Evolutionary conservation across 2,329 filamentous ascomycete species (phyloP).

Genomic region (Diplodia sapinea): DNA sequence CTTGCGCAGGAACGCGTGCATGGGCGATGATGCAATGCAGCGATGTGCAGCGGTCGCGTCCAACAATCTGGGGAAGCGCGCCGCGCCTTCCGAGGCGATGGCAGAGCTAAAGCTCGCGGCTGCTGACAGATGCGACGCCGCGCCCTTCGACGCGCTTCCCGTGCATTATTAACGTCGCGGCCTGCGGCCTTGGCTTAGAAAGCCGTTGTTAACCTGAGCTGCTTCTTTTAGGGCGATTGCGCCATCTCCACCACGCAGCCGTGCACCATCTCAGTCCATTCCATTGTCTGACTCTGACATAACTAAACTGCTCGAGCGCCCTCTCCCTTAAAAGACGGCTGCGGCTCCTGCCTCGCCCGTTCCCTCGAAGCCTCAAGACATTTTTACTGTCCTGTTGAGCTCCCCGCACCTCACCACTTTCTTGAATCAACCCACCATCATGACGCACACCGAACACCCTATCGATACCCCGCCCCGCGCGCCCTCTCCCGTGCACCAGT

Average conservation of each 20-base stretch:
- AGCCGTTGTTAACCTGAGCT: constrained; percentile 10
- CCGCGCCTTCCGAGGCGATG: constrained; percentile 5
- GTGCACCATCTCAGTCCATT: constrained; percentile 20
- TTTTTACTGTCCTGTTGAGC: background rate
- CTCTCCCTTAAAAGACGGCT: background rate
- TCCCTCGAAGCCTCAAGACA: background rate
- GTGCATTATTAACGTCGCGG: constrained; percentile 4
- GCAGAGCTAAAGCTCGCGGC: background rate
- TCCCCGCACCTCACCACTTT: background rate
- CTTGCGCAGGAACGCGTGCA: constrained; percentile 26
- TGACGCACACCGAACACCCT: constrained; percentile 56
- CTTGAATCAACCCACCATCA: constrained; percentile 34
- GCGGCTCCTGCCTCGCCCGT: background rate
- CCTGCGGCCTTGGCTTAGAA: background rate
- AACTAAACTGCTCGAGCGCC: constrained; percentile 14
- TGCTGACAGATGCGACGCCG: constrained; percentile 13
- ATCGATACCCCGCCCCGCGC: constrained; percentile 77
- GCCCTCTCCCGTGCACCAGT: constrained; percentile 75
- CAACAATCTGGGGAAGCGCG: constrained; percentile 26
- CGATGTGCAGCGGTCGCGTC: constrained; percentile 10
- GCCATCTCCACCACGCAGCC: constrained; percentile 24
- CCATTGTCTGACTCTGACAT: constrained; percentile 30
- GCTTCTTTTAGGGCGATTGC: constrained; percentile 26
- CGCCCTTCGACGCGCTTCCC: constrained; percentile 12
- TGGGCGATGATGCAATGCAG: constrained; percentile 28